phyloP scores from a whole-genome alignment of 345 rosid genomes.

The Salix caprea region DNA sequence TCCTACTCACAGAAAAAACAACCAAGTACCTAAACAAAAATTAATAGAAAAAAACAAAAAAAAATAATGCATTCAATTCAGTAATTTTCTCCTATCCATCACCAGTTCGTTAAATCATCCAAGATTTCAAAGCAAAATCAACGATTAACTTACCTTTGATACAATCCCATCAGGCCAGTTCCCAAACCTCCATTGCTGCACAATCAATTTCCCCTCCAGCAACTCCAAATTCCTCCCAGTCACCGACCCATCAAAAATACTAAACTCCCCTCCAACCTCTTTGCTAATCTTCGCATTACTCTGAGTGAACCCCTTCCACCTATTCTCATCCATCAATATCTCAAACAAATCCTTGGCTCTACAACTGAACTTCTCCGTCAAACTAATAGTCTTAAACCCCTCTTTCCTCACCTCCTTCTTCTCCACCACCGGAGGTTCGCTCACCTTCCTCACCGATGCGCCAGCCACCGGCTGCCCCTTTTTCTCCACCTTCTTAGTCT shows the following conservation, averaged over 20 bases:
- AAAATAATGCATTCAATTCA: background rate
- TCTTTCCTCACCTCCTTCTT: conserved; percentile 39
- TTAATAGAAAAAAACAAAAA: background rate
- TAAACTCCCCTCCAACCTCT: conserved; percentile 78
- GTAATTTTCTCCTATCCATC: background rate
- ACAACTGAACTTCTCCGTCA: conserved; percentile 88
- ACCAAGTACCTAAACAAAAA: background rate
- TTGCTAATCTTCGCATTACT: conserved; percentile 83
- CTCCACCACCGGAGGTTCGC: conserved; percentile 30
- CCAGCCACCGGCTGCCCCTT: conserved; percentile 27
- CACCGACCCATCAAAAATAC: conserved; percentile 89
- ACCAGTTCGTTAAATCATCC: background rate
- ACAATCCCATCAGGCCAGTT: conserved; percentile 94
- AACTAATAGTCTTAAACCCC: conserved; percentile 62
- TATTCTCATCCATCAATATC: conserved; percentile 93
- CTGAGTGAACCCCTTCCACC: conserved; percentile 96
- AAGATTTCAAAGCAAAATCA: background rate
- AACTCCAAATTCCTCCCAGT: conserved; percentile 72
- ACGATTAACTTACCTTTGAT: conserved; percentile 51
- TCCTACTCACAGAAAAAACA: background rate
- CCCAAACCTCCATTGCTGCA: conserved; percentile 91
- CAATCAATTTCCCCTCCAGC: conserved; percentile 82
- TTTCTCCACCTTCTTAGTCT: conserved; percentile 55
- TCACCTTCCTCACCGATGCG: conserved; percentile 15
- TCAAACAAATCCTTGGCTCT: conserved; percentile 77